Evolutionary conservation across 2,329 filamentous ascomycete genomes (phyloP).

Genomic region (Botryotinia calthae): DNA sequence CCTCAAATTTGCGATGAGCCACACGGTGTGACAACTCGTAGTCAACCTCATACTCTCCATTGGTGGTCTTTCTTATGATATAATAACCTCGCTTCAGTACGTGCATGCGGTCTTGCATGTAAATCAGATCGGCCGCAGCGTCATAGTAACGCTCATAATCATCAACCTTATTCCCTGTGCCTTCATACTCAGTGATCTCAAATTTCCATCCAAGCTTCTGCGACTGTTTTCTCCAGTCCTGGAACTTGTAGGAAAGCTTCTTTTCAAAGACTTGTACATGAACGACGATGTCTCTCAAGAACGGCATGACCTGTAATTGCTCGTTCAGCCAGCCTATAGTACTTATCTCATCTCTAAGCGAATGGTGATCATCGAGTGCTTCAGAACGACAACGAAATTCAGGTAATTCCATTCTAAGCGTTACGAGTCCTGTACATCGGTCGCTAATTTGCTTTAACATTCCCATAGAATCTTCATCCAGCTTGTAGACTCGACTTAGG

Average conservation of each 20-base stretch:
- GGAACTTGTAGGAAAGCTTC: no score
- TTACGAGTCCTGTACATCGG: not conserved
- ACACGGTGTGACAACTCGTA: not conserved
- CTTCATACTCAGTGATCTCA: not conserved
- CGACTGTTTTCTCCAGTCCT: not conserved
- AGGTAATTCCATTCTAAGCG: not conserved
- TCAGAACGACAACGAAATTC: no score
- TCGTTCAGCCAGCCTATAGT: not conserved
- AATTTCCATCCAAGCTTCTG: not conserved
- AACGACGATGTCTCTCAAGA: not conserved
- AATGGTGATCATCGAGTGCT: no score
- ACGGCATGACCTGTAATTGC: not conserved
- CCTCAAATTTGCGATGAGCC: not conserved
- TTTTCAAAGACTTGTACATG: no score
- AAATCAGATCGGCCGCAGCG: not conserved
- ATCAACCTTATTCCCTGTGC: not conserved
- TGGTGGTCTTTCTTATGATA: not conserved
- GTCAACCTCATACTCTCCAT: not conserved
- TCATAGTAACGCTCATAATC: no score
- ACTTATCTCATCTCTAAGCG: accelerated
- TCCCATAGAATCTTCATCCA: not conserved
- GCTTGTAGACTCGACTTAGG: no score
- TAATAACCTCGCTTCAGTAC: no score
- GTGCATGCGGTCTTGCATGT: no score
- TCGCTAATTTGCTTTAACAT: not conserved